Evolutionary conservation across 164 flowering plant species (phyloP).

Genomic region (grape (Vitis vinifera)): ASM3070453v1 NC_081805.1:22330501-22331000

Average conservation of each 20-base stretch:
- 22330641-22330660: constrained; percentile 85
- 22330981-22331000: constrained; percentile 73
- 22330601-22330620: constrained; percentile 75
- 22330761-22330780: constrained; percentile 67
- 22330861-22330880: constrained; percentile 76
- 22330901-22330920: constrained; percentile 83
- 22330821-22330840: constrained; percentile 80
- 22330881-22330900: constrained; percentile 81
- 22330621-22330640: constrained; percentile 77
- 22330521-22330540: constrained; percentile 28
- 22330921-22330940: constrained; percentile 89
- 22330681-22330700: constrained; percentile 33
- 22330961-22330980: constrained; percentile 59
- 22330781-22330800: constrained; percentile 67
- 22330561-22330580: constrained; percentile 17
- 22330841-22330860: constrained; percentile 62
- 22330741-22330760: constrained; percentile 83
- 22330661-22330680: constrained; percentile 57
- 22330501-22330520: constrained; percentile 73
- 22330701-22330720: constrained; percentile 31
- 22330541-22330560: constrained; percentile 18
- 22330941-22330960: constrained; percentile 74
- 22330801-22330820: constrained; percentile 57
- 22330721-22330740: constrained; percentile 52
- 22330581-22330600: constrained; percentile 31